Evolutionary conservation across 1,284 basidiomycete genomes (phyloP), one percentile per base, ranked within the genome.

Genomic region (Lentinula novae-zelandiae): DNA sequence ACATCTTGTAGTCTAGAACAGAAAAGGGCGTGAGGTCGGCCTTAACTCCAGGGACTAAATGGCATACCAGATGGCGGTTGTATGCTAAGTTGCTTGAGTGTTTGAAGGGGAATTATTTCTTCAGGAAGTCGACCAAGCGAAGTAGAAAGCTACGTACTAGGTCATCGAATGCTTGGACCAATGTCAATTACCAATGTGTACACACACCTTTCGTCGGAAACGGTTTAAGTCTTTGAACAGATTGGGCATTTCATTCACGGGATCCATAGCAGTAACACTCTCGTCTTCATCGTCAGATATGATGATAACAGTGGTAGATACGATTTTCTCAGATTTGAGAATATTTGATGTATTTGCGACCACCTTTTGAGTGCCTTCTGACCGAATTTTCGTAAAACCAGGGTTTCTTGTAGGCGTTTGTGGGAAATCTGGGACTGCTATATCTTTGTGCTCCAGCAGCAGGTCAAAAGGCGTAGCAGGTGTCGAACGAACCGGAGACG

Each of bases 1-100:
- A 56, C n/a, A 7, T 53, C 22, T 40, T 58, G 34, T 59, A 62
- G 38, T 62, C 61, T 62, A 46, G 12, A 46, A 34, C 12, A 3
- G 13, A 15, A 12, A 53, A 15, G 15, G 36, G 7, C 20, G 15
- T 40, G 36, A 22, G 22, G 27, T 15, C 31, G 13, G 36, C 17
- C 1, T 5, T 8, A 5, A 22, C 0, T 22, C 8, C 27, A 13
- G 13, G 3, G 10, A n/a, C 40, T 38, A 7, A 2, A 33, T n/a
- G 10, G 9, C 39, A 10, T 34, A 56, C 54, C 54, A 9, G 40
- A 22, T 17, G 42, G 42, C 15, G 15, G 42, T 20, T 34, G 27
- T 34, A 33, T 42, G 31, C 42, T 46, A 9, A 56, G 42, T 20
- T 46, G 34, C 36, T 17, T 44, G 9, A 56, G 22, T 10, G 54